Evolutionary conservation across 345 rosid species (phyloP), one percentile per base, ranked within the genome.

Genomic region (Conringia planisiliqua): DNA sequence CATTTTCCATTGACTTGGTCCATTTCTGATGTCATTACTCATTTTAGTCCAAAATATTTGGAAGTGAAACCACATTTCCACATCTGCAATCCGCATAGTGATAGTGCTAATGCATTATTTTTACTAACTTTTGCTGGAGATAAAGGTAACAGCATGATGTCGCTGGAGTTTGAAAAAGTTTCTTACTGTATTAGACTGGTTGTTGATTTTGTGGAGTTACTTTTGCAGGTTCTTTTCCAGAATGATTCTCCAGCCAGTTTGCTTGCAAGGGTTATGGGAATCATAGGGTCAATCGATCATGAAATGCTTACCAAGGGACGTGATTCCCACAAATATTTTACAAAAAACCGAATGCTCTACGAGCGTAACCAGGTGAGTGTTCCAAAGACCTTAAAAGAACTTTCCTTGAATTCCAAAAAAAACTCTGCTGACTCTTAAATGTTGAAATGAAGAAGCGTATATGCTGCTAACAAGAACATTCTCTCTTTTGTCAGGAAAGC

Each of bases 191-290:
- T 29, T 48, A 30, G 17, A 1, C 55, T 27, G 11, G 52, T 70
- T 40, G 63, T 38, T 55, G 44, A 43, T 29, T 7, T 11, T 39
- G 35, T 5, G 51, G 66, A 24, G 17, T 44, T 75, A 12, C 30
- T n/a, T 40, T 61, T 55, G 59, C 66, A 78, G 99, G 99, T 96
- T 60, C 93, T 96, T 40, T 96, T 96, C 83, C 98, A 96, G 82
- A 96, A 92, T 79, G 99, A 96, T 86, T 96, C 99, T 22, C 90
- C 98, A 35, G 96, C 93, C 22, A 96, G 98, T 38, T 84, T 96
- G 71, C 88, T 96, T 70, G 96, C 97, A 30, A 86, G 98, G 71
- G 96, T 92, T 20, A 87, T 92, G 30, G 98, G 99, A 76, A 92
- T 92, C 33, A 80, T 87, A 33, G 87, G 98, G 22, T 83, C 89